Evolutionary conservation across 2,329 filamentous ascomycete species (phyloP), one percentile per base, ranked within the genome.

Genomic region (Pseudopithomyces chartarum): DNA sequence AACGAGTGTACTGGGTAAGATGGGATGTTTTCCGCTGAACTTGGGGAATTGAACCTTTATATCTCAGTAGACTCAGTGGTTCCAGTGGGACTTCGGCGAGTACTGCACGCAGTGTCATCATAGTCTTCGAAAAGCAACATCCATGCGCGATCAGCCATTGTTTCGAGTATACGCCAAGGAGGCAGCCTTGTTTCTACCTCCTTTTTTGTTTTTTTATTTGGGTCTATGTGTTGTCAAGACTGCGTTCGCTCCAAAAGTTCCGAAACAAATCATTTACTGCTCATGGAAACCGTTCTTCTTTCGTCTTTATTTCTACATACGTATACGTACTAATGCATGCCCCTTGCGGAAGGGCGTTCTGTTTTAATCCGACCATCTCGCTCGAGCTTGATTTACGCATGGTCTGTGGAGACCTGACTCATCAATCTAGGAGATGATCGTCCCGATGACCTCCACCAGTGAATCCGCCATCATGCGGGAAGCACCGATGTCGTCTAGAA

Each of bases 191-290:
- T 48, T 33, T 38, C 29, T 20, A 20, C 22, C 19, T 26, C 20
- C 33, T 49, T 49, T 49, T 49, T 49, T 49, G 33, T 20, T 39
- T 49, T 49, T 49, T 11, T 6, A n/a, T n/a, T n/a, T n/a, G n/a
- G n/a, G n/a, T n/a, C 2, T 12, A 29, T 29, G 8, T 36, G 15
- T 17, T 33, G 26, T 20, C 44, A 34, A 17, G 4, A 8, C n/a
- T 26, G 13, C 26, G 12, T 15, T 46, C 29, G 44, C 20, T 26
- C 6, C 44, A 46, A 12, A 11, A 10, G 11, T 34, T 46, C 5
- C 5, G 6, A 19, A 34, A 26, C 11, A 6, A 20, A 46, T 46
- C 15, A 26, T 33, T 33, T 33, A 8, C 26, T n/a, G n/a, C n/a
- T n/a, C n/a, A n/a, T n/a, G n/a, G n/a, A n/a, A n/a, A n/a, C n/a